Evolutionary conservation across 2,329 filamentous ascomycete genomes (phyloP), one percentile per base, ranked within the genome.

Genomic region (Microcyclospora pomicola): DNA sequence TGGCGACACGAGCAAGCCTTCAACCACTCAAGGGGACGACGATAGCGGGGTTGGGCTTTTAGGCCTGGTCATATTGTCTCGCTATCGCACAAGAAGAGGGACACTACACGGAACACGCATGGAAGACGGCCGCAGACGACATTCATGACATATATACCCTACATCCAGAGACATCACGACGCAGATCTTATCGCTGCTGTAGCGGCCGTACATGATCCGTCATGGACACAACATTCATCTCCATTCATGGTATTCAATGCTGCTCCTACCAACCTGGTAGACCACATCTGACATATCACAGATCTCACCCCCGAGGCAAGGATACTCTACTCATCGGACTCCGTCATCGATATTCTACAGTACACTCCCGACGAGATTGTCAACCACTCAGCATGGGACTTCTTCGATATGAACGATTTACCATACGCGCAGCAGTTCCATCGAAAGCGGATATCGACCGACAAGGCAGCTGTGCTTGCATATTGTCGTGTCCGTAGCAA

Each of bases 301-400:
- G 83, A 87, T 60, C 69, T 88, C 42, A 73, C 75, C 32, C 67
- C 72, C 40, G 79, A 88, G 56, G 84, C 82, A 50, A 80, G 77
- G 45, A 80, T 92, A 44, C 71, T 87, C 44, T 92, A 86, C 60
- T 81, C 77, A 14, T 92, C 85, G 36, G 82, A 86, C 50, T 91
- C 84, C 2, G 77, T 93, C 46, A 68, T 76, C 49, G 82, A 92
- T 50, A 85, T 92, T 44, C 72, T 93, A 31, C 85, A 83, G 37
- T 88, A 85, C 53, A 70, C 73, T 14, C 80, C 84, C 2, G 69
- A 79, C 42, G 82, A 92, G 54, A 75, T 92, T 12, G 71, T 77
- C 51, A 77, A 81, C 44, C 77, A 68, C 53, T 84, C 85, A 42
- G 80, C 77, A 53, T 93, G 87, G 68, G 80, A 91, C 24, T 92